Base-by-base conservation (phyloP, 768 basidiomycete genomes). In the Royoungia palumana region DNA sequence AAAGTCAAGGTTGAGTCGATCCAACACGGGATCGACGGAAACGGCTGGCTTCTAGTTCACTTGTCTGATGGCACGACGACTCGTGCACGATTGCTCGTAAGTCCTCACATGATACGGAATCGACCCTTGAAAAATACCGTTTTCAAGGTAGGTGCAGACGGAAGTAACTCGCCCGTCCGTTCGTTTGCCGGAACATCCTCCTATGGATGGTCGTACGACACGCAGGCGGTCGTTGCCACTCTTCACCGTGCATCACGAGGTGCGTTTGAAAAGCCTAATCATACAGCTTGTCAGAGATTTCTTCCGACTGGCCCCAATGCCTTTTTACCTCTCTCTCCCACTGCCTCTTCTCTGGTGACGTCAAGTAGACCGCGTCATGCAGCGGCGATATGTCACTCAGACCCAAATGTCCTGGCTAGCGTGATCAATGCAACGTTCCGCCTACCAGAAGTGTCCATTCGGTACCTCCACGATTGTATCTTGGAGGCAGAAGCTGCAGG, bases 361-460 rank as follows among this genome's bases (percentile, higher is more conserved):
- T 94, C 92, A 17, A 95, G 89, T 0, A 80, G 75, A 46, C 91
- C 94, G 2, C 63, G 72, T 6, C 74, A 93, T 8, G 92, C 93
- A 3, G 68, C 78, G n/a, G 80, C 83, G 1, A 72, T 96, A 35
- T 82, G 83, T 22, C 72, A 79, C 16, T 75, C 82, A 4, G 84
- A 84, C 5, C 77, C 85, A 1, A 73, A 68, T 5, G 79, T 87
- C 16, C 68, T 98, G 38, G 69, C 75, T 10, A 70, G 66, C 38
- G 85, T 98, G 82, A 81, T 97, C 59, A 96, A 97, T 63, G 88
- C 87, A 16, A 94, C 89, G 6, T 98, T 94, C 73, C 80, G 92
- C 21, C 72, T 94, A 16, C 90, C 93, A 4, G 76, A 85, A 16
- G 58, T 83, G 10, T 89, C 90, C 3, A 61, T 95, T 39, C 73